phyloP scores from a whole-genome alignment of 148 eudicot genomes.

The Silene latifolia region DNA sequence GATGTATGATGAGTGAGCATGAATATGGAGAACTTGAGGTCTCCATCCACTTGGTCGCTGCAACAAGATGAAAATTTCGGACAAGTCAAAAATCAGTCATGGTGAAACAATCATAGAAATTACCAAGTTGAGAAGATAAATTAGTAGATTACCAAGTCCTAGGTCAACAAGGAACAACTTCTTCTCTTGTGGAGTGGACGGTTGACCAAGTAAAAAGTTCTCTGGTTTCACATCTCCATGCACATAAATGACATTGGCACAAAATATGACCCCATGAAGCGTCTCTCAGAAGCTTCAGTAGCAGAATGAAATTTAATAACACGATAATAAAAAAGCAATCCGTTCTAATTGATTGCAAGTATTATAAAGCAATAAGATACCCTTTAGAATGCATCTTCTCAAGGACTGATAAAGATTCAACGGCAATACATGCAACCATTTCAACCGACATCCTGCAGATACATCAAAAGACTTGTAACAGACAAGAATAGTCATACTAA shows the following conservation, averaged over 20 bases:
- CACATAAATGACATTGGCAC: conserved; percentile 49
- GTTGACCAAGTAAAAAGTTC: conserved; percentile 85
- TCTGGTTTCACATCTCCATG: conserved; percentile 94
- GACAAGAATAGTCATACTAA: background rate
- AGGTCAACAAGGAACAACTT: conserved; percentile 83
- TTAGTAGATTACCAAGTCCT: conserved; percentile 57
- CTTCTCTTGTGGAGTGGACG: conserved; percentile 69
- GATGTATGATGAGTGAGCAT: too few species aligned
- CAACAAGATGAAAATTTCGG: conserved; percentile 18
- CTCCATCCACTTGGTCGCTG: conserved; percentile 89
- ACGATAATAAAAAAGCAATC: background rate
- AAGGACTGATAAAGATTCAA: conserved; percentile 74
- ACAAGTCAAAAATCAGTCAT: background rate
- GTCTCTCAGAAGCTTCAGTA: background rate
- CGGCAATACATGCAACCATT: conserved; percentile 87
- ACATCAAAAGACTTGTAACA: conserved; percentile 4
- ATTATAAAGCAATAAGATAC: conserved; percentile 27
- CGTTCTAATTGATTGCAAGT: background rate
- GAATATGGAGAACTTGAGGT: too few species aligned
- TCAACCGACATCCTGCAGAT: conserved; percentile 76
- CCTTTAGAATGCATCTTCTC: conserved; percentile 81
- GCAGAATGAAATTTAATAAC: background rate
- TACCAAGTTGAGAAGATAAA: background rate
- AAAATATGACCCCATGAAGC: conserved; percentile 6
- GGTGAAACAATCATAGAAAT: background rate